Percentiles rank a stretch among this genome's conserved stretches.
Evolutionary conservation across 208 protist species (phyloP).

Genomic region (Acanthamoeba lugdunensis): DNA sequence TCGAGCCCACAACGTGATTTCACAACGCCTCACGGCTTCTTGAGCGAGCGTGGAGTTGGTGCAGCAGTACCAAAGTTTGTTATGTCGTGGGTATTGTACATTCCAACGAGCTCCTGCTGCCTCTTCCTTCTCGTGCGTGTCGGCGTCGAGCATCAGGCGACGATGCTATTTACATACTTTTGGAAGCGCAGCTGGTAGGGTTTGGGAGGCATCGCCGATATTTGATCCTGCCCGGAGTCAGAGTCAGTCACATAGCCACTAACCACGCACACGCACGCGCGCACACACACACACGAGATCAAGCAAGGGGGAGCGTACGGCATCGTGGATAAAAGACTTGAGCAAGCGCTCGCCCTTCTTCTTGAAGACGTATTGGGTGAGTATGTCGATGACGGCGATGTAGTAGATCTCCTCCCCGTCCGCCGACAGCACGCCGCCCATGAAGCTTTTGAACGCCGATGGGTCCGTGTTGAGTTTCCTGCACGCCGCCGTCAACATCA

Average conservation of each 20-base stretch:
- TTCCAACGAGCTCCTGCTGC: neutral
- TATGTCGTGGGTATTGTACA: no score
- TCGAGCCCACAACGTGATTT: no score
- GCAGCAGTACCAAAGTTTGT: no score
- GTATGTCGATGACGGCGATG: conserved; percentile 66
- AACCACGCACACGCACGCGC: neutral
- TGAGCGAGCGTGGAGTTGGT: no score
- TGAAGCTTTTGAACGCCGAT: conserved; percentile 58
- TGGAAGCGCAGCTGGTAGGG: conserved; percentile 73
- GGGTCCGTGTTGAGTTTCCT: conserved; percentile 39
- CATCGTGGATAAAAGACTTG: conserved; percentile 69
- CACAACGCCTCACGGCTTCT: no score
- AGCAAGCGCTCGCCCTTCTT: conserved; percentile 74
- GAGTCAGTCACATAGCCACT: neutral
- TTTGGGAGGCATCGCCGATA: conserved; percentile 73
- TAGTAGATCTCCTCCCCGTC: conserved; percentile 72
- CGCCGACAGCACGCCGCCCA: conserved; percentile 59
- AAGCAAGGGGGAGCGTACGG: conserved; percentile 27
- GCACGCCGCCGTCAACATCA: neutral
- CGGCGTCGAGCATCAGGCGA: neutral
- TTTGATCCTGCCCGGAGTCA: conserved; percentile 54
- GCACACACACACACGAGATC: neutral
- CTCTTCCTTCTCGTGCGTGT: neutral
- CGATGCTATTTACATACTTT: conserved; percentile 74
- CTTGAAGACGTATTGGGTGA: conserved; percentile 72